A percentile compares a stretch with the other conserved stretches of the same genome.
Evolutionary conservation across 2,329 filamentous ascomycete species (phyloP).

Genomic region (Alternaria postmessia): DNA sequence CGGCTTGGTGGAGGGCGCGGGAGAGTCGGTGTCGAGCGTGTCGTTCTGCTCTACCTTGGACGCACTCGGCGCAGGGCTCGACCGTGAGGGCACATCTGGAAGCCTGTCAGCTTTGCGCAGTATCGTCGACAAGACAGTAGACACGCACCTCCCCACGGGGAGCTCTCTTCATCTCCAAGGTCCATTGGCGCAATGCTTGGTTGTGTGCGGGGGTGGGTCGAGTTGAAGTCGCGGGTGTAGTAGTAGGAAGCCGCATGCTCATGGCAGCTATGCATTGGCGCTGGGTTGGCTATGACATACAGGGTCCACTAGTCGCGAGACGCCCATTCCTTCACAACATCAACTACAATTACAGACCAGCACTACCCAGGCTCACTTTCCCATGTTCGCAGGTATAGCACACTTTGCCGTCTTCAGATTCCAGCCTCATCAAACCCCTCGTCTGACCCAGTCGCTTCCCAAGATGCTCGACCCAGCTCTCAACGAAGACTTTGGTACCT

Average conservation of each 20-base stretch:
- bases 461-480: constrained; percentile 56
- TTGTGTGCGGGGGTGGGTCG: constrained; percentile 19
- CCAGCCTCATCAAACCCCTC: constrained; percentile 52
- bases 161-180: constrained; percentile 54
- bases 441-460: constrained; percentile 53
- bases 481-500: constrained; percentile 52
- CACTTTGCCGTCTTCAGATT: constrained; percentile 47
- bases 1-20: constrained; percentile 26
- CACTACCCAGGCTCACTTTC: constrained; percentile 40
- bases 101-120: constrained; percentile 24
- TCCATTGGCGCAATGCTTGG: constrained; percentile 45
- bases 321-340: constrained; percentile 14
- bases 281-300: constrained; percentile 3
- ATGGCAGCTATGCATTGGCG: constrained; percentile 2
- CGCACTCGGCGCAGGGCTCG: constrained; percentile 52
- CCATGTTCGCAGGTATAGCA: constrained; percentile 52
- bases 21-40: constrained; percentile 39
- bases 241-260: not conserved
- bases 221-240: constrained; percentile 14
- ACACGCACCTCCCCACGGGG: constrained; percentile 53
- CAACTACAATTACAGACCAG: constrained; percentile 24
- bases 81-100: constrained; percentile 58
- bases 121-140: not conserved
- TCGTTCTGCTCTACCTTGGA: constrained; percentile 50
- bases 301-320: constrained; percentile 2